Percentiles rank a stretch among this genome's conserved stretches.
Evolutionary conservation across 257 asterid species (phyloP).

Genomic region (Nicotiana tomentosiformis): DNA sequence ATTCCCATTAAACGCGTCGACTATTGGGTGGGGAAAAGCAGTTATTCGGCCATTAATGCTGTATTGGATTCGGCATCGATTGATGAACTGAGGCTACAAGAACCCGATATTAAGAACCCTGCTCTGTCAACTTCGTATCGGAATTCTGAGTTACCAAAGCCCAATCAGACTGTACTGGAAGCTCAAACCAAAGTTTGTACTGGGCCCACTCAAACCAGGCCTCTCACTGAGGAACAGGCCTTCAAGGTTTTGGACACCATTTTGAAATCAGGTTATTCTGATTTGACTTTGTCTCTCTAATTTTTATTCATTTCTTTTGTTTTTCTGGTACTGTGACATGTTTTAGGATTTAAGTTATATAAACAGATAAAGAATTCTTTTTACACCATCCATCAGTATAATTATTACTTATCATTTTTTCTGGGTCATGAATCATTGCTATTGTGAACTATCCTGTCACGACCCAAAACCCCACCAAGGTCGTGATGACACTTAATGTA

Average conservation of each 20-base stretch:
- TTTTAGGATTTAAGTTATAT: background rate
- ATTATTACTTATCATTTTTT: too few species aligned
- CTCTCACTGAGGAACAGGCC: conserved; percentile 85
- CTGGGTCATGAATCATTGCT: too few species aligned
- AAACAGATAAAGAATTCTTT: too few species aligned
- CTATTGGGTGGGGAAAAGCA: conserved; percentile 14
- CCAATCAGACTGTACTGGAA: conserved; percentile 78
- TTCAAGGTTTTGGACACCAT: conserved; percentile 83
- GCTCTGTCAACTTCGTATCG: conserved; percentile 67
- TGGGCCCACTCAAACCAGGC: conserved; percentile 91
- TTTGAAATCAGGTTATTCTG: conserved; percentile 55
- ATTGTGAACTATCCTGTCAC: too few species aligned
- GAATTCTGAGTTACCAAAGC: conserved; percentile 39
- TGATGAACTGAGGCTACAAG: conserved; percentile 28
- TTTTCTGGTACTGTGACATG: background rate
- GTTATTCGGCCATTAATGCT: conserved; percentile 20
- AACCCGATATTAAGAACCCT: conserved; percentile 43
- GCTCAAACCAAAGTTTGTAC: conserved; percentile 94
- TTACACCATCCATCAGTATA: too few species aligned
- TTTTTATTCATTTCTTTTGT: background rate
- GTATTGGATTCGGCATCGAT: conserved; percentile 34
- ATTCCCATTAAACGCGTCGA: background rate
- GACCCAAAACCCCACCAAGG: too few species aligned
- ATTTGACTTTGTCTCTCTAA: background rate
- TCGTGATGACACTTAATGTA: too few species aligned